Conservation (phyloP, 2,329 filamentous ascomycete species). For the Knufia petricola region DNA sequence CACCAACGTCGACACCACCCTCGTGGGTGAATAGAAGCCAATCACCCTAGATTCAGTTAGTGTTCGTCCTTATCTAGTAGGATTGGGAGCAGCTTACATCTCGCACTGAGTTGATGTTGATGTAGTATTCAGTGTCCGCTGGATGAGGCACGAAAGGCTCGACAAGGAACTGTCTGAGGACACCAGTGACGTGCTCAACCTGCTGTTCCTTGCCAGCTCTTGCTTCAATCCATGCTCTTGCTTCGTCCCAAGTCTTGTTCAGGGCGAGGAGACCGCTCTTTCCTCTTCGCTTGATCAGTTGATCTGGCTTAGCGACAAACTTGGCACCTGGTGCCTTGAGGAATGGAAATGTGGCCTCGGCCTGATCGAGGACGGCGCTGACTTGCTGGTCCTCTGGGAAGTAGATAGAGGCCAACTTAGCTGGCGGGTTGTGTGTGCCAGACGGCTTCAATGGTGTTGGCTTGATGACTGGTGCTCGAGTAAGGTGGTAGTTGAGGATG, state of each 20-base stretch:
- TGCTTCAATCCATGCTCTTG: constrained; percentile 85
- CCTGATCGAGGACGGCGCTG: constrained; percentile 80
- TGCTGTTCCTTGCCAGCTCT: constrained; percentile 84
- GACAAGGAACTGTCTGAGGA: constrained; percentile 89
- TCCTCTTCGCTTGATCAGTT: constrained; percentile 98
- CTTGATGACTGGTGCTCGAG: constrained; percentile 94
- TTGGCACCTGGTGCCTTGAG: constrained; percentile 71
- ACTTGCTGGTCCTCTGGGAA: constrained; percentile 84
- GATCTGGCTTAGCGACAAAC: constrained; percentile 98
- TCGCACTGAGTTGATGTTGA: constrained; percentile 99
- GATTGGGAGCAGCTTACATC: constrained; percentile 62
- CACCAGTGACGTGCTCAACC: constrained; percentile 84
- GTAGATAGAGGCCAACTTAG: constrained; percentile 82
- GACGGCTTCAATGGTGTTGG: constrained; percentile 79
- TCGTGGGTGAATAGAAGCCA: constrained; percentile 99
- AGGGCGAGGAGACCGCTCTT: constrained; percentile 94
- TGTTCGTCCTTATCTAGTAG: neutral
- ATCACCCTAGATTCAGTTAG: constrained; percentile 60
- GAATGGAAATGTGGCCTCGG: constrained; percentile 95
- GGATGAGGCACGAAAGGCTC: constrained; percentile 98
- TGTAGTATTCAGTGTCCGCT: constrained; percentile 95
- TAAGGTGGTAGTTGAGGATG: constrained; percentile 99
- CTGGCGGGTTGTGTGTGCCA: constrained; percentile 81
- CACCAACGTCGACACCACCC: constrained; percentile 97
- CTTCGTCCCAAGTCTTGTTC: constrained; percentile 96